A percentile compares a stretch with the other conserved stretches of the same genome.
Conservation (phyloP, 352 stramenopile genomes). For the Globisporangium mamillatum region DNA sequence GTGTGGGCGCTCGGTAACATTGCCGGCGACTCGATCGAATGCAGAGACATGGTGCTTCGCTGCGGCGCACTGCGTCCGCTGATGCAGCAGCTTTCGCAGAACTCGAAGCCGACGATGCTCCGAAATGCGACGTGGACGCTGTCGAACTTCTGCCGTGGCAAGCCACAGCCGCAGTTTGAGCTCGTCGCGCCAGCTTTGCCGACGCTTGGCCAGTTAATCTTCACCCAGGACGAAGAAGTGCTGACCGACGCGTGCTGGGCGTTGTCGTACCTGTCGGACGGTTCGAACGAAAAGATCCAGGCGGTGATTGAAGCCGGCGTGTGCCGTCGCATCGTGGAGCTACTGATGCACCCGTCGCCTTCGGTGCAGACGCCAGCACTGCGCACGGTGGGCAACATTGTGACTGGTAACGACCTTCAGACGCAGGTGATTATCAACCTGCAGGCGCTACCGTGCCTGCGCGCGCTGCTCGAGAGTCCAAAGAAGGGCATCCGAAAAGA, state of each 20-base stretch:
- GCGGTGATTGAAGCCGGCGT: constrained; percentile 97
- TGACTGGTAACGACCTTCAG: constrained; percentile 98
- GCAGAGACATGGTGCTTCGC: constrained; percentile 95
- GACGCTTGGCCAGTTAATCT: constrained; percentile 96
- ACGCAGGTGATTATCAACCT: constrained; percentile 99
- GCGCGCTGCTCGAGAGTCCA: constrained; percentile 91
- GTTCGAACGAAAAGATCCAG: constrained; percentile 99
- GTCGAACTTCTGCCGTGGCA: constrained; percentile 98
- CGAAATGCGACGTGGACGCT: constrained; percentile 99
- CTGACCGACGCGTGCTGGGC: constrained; percentile 99
- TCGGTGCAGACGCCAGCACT: constrained; percentile 83
- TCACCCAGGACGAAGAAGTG: constrained; percentile 97
- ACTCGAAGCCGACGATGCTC: constrained; percentile 94
- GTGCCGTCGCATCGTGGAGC: constrained; percentile 95
- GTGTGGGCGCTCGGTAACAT: constrained; percentile 99
- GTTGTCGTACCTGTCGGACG: constrained; percentile 97
- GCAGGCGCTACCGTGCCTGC: constrained; percentile 95
- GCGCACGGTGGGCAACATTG: constrained; percentile 97
- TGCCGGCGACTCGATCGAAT: constrained; percentile 96
- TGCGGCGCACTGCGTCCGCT: constrained; percentile 94
- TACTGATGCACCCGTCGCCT: constrained; percentile 84
- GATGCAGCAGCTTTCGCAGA: constrained; percentile 91
- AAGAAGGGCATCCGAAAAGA: constrained; percentile 99
- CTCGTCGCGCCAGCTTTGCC: constrained; percentile 92
- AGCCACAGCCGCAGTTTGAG: constrained; percentile 94